These are phyloP conservation scores for Citrus sp. DNA, from an alignment of 345 rosid genomes.

Conservation along the genomic window DNA sequence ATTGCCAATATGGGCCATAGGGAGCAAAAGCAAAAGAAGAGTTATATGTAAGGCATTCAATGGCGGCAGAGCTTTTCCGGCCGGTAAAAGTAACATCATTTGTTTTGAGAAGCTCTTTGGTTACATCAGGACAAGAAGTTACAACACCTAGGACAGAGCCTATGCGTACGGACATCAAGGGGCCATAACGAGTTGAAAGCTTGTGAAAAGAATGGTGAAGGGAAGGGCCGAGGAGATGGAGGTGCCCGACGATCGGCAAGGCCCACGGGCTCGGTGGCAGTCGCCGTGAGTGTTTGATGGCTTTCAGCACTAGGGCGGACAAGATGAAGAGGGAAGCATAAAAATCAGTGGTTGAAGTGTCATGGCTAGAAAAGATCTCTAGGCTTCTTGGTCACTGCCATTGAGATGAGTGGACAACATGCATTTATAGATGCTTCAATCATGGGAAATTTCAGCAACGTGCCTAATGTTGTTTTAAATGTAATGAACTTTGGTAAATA, in stretches of 20 bases:
- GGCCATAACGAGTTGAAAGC: conserved; percentile 26
- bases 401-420: not conserved
- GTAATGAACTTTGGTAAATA: too few species aligned
- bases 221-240: conserved; percentile 40
- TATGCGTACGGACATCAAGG: conserved; percentile 29
- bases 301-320: not conserved
- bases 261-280: conserved; percentile 39
- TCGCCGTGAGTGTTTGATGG: not conserved
- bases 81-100: conserved; percentile 26
- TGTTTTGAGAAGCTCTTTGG: conserved; percentile 33
- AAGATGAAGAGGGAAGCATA: not conserved
- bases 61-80: conserved; percentile 30
- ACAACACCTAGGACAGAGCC: conserved; percentile 39
- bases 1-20: conserved; percentile 42
- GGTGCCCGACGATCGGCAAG: conserved; percentile 44
- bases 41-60: conserved; percentile 36
- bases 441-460: too few species aligned
- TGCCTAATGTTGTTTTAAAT: too few species aligned
- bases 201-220: conserved; percentile 33
- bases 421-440: too few species aligned
- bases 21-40: conserved; percentile 45
- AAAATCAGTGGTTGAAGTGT: not conserved
- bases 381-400: not conserved
- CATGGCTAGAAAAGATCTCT: not conserved
- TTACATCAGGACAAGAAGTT: conserved; percentile 34